Evolutionary conservation across 345 rosid species (phyloP), one percentile per base, ranked within the genome.

Genomic region (Eutrema japonicum): DNA sequence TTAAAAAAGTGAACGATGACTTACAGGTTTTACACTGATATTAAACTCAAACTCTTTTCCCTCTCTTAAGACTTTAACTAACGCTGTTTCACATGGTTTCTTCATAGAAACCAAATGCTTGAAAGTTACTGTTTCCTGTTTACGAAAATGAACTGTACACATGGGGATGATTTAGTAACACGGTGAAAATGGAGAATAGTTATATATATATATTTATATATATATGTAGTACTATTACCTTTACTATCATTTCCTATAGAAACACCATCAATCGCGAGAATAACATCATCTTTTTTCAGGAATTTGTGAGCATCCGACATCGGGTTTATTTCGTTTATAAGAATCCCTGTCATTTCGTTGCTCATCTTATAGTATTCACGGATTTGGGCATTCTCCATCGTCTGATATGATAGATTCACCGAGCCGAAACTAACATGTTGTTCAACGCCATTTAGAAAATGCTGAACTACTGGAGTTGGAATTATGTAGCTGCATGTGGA

Each of bases 191-290:
- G 4, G 12, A 47, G 22, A 46, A 13, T 14, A 9, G 18, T 14
- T 5, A 32, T 3, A 32, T 32, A 32, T 32, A 32, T 32, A 32
- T 3, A 32, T 32, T 7, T 36, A 8, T 36, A 36, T 36, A 7
- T 36, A 36, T 36, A 37, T 37, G 2, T 37, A 37, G 40, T 37
- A 37, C 35, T 38, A 38, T 38, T 38, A 87, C 91, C 88, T 68
- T 85, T 83, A 72, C 87, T 86, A 84, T 88, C 92, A 73, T 82
- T 90, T 75, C 91, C 90, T 74, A 90, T 81, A 42, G 84, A 81
- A 37, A 86, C 85, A 29, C 82, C 89, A 78, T 90, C 93, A 57
- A 88, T 88, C 13, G 82, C 77, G 45, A 88, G 85, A 56, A 90
- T 66, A 42, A 90, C 67, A 49, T 88, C 93, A 72, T 85, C 81